Evolutionary conservation across 1,284 basidiomycete species (phyloP).

Genomic region (Trichosporon sp.): DNA sequence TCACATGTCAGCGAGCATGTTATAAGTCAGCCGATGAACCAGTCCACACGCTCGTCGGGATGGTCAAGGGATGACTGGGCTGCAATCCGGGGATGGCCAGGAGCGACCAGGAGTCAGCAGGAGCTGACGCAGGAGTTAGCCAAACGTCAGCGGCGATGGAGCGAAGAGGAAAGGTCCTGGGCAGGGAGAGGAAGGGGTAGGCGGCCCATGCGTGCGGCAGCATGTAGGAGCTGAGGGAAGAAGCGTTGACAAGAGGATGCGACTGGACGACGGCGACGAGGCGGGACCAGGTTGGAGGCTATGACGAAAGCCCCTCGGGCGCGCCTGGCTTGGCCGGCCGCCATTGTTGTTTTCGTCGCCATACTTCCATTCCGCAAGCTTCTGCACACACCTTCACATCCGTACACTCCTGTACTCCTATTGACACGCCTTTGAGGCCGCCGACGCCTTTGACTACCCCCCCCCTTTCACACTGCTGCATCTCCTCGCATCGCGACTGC

Average conservation of each 20-base stretch:
- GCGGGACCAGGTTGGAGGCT: background rate
- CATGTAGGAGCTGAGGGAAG: background rate
- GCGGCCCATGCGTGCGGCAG: conserved; percentile 10
- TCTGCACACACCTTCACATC: background rate
- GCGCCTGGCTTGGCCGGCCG: conserved; percentile 4
- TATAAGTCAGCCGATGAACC: background rate
- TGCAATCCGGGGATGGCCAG: background rate
- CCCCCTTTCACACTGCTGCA: background rate
- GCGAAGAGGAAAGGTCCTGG: background rate
- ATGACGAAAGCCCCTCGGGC: background rate
- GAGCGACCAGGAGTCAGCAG: background rate
- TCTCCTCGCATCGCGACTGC: background rate
- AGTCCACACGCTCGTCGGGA: background rate
- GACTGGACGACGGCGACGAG: background rate
- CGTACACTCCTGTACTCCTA: background rate
- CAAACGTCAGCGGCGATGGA: background rate
- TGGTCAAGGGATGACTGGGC: background rate
- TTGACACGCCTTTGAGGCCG: conserved; percentile 9
- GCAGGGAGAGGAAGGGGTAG: background rate
- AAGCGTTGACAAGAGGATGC: background rate
- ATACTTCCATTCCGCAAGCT: conserved; percentile 1
- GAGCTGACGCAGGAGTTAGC: conserved; percentile 4
- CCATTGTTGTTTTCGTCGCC: conserved; percentile 7
- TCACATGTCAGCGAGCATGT: background rate
- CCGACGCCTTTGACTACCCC: background rate